Evolutionary conservation across 768 basidiomycete species (phyloP).

Genomic region (Kwoniella europaea): DNA sequence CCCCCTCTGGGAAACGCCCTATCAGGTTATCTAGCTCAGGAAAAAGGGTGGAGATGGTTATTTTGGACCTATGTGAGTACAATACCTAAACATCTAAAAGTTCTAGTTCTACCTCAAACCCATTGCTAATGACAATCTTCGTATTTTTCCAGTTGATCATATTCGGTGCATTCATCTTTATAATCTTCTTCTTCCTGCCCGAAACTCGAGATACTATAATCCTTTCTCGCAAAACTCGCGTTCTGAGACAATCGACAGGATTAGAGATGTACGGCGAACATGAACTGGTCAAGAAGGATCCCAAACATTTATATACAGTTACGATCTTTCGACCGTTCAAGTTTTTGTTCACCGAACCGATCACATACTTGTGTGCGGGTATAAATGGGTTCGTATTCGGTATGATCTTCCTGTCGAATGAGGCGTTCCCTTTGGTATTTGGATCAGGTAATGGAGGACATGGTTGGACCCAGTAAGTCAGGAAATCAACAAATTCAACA

Average conservation of each 20-base stretch:
- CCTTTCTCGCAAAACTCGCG: slow-evolving; percentile 28
- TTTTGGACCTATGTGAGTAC: slow-evolving; percentile 43
- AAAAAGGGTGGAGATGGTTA: slow-evolving; percentile 38
- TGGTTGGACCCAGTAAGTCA: slow-evolving; percentile 43
- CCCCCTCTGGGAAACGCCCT: slow-evolving; percentile 42
- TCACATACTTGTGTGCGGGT: slow-evolving; percentile 46
- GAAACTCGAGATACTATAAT: slow-evolving; percentile 49
- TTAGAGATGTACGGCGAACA: slow-evolving; percentile 43
- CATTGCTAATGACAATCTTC: no score
- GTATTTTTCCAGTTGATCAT: slow-evolving; percentile 33
- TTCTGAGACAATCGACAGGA: slow-evolving; percentile 38
- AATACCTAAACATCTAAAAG: neutral
- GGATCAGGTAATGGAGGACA: slow-evolving; percentile 47
- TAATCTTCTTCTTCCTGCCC: slow-evolving; percentile 40
- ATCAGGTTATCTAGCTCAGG: slow-evolving; percentile 36
- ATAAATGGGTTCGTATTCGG: slow-evolving; percentile 50
- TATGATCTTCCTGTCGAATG: slow-evolving; percentile 50
- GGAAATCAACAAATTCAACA: no score
- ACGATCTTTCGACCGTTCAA: slow-evolving; percentile 48
- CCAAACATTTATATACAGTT: slow-evolving; percentile 45
- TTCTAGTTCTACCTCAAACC: no score
- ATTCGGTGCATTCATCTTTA: slow-evolving; percentile 37
- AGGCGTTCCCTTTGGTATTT: slow-evolving; percentile 49
- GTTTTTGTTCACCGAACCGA: slow-evolving; percentile 51
- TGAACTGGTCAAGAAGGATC: slow-evolving; percentile 42